Percentiles rank a stretch among this genome's conserved stretches.
These are phyloP conservation scores for Eutrema salsugineum DNA, from an alignment of 441 rosid genomes.

Conservation along the genomic window DNA sequence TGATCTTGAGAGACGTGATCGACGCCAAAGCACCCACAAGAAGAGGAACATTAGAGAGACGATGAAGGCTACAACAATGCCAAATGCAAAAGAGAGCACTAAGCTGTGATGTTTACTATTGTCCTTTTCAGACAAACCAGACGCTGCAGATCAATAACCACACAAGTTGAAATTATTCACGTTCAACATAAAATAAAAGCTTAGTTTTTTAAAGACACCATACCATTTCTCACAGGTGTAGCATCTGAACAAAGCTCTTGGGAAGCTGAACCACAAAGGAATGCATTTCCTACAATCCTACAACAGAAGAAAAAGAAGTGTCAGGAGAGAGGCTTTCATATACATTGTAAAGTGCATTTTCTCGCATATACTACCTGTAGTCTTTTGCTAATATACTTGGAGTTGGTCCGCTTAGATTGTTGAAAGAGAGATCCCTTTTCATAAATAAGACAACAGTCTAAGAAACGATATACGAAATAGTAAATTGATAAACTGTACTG, in stretches of 20 bases:
- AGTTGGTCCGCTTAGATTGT: constrained; percentile 91
- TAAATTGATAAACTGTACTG: not conserved
- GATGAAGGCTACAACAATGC: constrained; percentile 66
- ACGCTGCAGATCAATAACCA: constrained; percentile 35
- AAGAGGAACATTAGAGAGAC: constrained; percentile 58
- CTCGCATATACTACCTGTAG: constrained; percentile 50
- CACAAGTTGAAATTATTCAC: not conserved
- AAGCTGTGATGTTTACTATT: constrained; percentile 43
- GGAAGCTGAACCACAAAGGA: constrained; percentile 60
- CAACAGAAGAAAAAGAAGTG: not conserved
- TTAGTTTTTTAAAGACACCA: not conserved
- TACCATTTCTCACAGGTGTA: constrained; percentile 63
- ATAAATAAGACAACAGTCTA: not conserved
- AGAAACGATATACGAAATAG: not conserved
- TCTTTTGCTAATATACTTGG: constrained; percentile 81
- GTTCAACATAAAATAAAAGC: not conserved
- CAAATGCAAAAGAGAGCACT: constrained; percentile 63
- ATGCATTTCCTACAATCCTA: constrained; percentile 68
- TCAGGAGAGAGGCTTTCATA: constrained; percentile 11
- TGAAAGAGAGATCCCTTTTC: constrained; percentile 74
- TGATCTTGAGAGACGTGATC: constrained; percentile 61
- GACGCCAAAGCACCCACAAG: constrained; percentile 80
- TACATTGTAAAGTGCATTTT: not conserved
- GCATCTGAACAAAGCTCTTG: constrained; percentile 45
- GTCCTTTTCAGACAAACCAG: constrained; percentile 35